phyloP scores from a whole-genome alignment of 2,329 filamentous ascomycete genomes.

The Aspergillus hortae region DNA sequence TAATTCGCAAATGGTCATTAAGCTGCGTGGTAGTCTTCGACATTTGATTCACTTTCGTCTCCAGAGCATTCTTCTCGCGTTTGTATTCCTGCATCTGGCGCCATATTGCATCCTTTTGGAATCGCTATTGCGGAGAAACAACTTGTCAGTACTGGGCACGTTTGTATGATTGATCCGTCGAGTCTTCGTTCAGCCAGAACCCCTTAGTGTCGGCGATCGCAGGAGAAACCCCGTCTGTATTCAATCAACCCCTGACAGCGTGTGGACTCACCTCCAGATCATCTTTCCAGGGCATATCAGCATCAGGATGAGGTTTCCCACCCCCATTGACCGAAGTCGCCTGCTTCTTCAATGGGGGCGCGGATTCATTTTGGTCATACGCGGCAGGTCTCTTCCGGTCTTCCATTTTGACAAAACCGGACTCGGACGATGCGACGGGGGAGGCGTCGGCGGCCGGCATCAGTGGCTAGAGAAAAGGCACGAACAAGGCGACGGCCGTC shows the following conservation, averaged over 20 bases:
- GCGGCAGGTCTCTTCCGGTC: conserved; percentile 95
- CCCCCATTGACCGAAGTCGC: conserved; percentile 72
- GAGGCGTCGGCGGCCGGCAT: conserved; percentile 81
- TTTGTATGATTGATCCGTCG: not conserved
- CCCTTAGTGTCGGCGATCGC: no score
- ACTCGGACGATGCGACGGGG: conserved; percentile 71
- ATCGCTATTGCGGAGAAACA: conserved; percentile 57
- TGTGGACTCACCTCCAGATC: conserved; percentile 65
- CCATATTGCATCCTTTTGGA: conserved; percentile 93
- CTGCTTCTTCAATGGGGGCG: conserved; percentile 87
- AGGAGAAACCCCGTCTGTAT: not conserved
- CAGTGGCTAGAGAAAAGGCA: conserved; percentile 57
- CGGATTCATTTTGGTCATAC: conserved; percentile 74
- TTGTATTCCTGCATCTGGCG: conserved; percentile 99
- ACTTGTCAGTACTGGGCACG: conserved; percentile 14
- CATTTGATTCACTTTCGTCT: conserved; percentile 75
- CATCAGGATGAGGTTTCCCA: conserved; percentile 60
- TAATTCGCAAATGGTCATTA: conserved; percentile 85
- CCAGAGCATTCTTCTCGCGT: conserved; percentile 77
- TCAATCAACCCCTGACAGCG: conserved; percentile 11
- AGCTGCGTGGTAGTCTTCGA: conserved; percentile 76
- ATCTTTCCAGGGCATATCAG: conserved; percentile 67
- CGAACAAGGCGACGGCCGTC: conserved; percentile 27
- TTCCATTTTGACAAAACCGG: conserved; percentile 90
- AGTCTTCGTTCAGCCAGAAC: no score